Base-by-base conservation (phyloP, 2,329 filamentous ascomycete genomes). In the Fusarium nematophilum region DNA sequence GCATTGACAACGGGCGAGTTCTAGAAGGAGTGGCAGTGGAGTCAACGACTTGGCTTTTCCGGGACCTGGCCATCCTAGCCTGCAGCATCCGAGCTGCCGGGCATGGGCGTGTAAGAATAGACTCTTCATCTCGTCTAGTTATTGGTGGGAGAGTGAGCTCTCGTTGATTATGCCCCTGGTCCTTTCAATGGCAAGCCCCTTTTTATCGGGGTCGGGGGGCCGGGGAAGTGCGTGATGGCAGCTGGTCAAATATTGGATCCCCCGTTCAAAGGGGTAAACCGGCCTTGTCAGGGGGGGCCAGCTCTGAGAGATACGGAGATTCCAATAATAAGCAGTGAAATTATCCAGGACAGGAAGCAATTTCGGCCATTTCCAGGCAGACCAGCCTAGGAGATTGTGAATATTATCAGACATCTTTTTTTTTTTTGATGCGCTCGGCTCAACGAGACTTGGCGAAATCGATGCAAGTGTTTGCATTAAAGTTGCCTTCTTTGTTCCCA, bases 291-390 rank as follows among this genome's bases (percentile, higher is more conserved):
- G 55, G 59, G 50, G 62, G 49, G 44, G 44, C 46, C 49, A n/a
- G 40, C 25, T 26, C 14, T 30, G 21, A 37, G 38, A 52, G 18
- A 53, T 27, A 43, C 55, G 13, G 53, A 60, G 53, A 57, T 63
- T 60, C 51, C n/a, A n/a, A n/a, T n/a, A 53, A 56, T 31, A 45
- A 40, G 47, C 31, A 57, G 48, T 52, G 53, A 66, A 53, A 66
- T 67, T 65, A 55, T 67, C 46, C 49, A 58, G 61, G 53, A 44
- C 43, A 34, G 52, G 10, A n/a, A 55, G 63, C 53, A 68, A 68
- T 68, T 51, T 68, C 63, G 61, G 63, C 29, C 33, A 14, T 61
- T 47, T n/a, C n/a, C 50, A 63, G 51, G 60, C 65, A 40, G 31
- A n/a, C 53, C 39, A 40, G 45, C 33, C 45, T 51, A 25, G 30